Evolutionary conservation across 1,284 basidiomycete genomes (phyloP).

Genomic region (Gomphus sp.): DNA sequence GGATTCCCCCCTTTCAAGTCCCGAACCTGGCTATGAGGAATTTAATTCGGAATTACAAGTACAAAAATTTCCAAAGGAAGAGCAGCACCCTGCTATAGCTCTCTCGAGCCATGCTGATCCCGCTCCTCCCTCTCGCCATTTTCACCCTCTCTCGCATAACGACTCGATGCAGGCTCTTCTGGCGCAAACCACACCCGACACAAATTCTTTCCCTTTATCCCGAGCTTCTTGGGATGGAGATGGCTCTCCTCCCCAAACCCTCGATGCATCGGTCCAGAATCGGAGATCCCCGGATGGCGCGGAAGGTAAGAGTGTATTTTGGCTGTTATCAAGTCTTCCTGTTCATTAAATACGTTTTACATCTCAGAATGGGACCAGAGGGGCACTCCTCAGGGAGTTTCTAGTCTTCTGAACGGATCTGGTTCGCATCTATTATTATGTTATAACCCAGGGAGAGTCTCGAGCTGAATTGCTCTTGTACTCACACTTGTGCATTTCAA

Average conservation of each 20-base stretch:
- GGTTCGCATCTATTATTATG: background rate
- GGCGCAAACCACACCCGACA: background rate
- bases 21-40: background rate
- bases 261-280: background rate
- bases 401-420: background rate
- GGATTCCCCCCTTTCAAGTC: background rate
- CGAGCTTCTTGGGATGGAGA: conserved; percentile 5
- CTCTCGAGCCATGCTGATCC: background rate
- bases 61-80: background rate
- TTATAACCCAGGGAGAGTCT: background rate
- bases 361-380: background rate
- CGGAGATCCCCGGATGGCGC: background rate
- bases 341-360: background rate
- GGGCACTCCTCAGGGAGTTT: background rate
- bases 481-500: background rate
- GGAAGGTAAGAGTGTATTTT: background rate
- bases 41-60: background rate
- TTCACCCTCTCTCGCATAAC: background rate
- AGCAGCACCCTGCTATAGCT: background rate
- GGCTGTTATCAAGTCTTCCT: background rate
- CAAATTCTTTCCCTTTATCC: background rate
- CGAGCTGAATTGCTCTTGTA: background rate
- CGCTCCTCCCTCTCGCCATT: background rate
- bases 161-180: background rate
- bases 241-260: background rate